Conservation (phyloP, 306 rosid genomes). For the Ormosia emarginata region DNA sequence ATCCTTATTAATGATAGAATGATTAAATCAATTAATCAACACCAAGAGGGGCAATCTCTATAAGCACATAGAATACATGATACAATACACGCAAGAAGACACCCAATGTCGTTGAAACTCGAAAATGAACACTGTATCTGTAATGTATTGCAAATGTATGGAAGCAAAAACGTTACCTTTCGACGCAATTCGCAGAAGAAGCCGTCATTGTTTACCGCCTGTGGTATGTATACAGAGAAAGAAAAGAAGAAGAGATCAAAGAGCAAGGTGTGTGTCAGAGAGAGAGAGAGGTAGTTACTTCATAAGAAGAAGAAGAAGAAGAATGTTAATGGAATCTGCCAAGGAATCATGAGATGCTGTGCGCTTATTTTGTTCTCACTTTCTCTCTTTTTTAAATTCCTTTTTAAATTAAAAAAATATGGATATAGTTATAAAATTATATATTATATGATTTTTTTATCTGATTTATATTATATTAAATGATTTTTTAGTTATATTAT, state of each 20-base stretch:
- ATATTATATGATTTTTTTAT: no score
- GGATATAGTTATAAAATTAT: no score
- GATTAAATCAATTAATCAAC: not conserved
- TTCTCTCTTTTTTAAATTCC: no score
- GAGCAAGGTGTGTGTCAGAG: not conserved
- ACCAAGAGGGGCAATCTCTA: not conserved
- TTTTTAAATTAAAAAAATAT: no score
- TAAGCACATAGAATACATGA: not conserved
- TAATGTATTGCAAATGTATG: not conserved
- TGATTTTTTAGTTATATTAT: no score
- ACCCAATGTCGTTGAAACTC: not conserved
- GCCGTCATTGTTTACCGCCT: slow-evolving; percentile 43
- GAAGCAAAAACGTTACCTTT: slow-evolving; percentile 36
- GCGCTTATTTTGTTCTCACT: not conserved
- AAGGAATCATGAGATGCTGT: slow-evolving; percentile 11
- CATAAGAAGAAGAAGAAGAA: not conserved
- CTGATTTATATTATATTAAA: no score
- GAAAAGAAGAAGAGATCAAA: not conserved
- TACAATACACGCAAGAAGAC: not conserved
- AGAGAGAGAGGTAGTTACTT: not conserved
- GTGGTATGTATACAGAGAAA: not conserved
- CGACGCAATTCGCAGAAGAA: slow-evolving; percentile 30
- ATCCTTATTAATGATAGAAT: not conserved
- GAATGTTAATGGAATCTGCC: not conserved
- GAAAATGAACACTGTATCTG: not conserved